Conservation (phyloP, 495 filamentous ascomycete species). For the Penicillium samsonianum region DNA sequence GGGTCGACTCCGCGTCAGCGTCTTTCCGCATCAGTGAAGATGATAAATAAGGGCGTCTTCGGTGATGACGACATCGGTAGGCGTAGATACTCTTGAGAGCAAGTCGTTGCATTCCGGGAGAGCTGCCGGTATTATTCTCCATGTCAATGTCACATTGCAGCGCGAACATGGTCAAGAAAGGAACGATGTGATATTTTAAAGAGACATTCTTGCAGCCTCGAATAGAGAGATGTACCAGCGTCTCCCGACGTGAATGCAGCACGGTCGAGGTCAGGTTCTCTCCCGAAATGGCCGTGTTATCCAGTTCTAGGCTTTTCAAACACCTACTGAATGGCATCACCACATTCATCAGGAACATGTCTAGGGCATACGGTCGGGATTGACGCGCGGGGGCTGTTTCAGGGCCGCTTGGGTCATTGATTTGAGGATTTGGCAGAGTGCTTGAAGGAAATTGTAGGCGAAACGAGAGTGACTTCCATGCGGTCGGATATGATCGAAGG, state of each 20-base stretch:
- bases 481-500: constrained; percentile 57
- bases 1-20: constrained; percentile 62
- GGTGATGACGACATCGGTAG: constrained; percentile 62
- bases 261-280: constrained; percentile 56
- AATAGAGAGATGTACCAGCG: constrained; percentile 59
- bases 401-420: constrained; percentile 36
- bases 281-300: constrained; percentile 62
- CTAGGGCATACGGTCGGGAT: constrained; percentile 57
- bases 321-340: constrained; percentile 57
- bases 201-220: constrained; percentile 67
- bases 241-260: constrained; percentile 52
- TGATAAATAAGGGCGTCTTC: constrained; percentile 59
- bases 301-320: constrained; percentile 57
- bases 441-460: constrained; percentile 52
- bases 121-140: constrained; percentile 38
- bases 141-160: constrained; percentile 48
- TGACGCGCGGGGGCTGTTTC: constrained; percentile 46
- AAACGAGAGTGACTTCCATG: constrained; percentile 63
- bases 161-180: constrained; percentile 54
- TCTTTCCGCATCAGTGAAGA: constrained; percentile 56
- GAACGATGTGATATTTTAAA: constrained; percentile 64
- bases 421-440: constrained; percentile 34
- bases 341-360: constrained; percentile 57
- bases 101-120: constrained; percentile 40
- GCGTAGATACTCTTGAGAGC: constrained; percentile 62